Base-by-base conservation (phyloP, 371 early-diverging fungal genomes). In the Mucor sp. region DNA sequence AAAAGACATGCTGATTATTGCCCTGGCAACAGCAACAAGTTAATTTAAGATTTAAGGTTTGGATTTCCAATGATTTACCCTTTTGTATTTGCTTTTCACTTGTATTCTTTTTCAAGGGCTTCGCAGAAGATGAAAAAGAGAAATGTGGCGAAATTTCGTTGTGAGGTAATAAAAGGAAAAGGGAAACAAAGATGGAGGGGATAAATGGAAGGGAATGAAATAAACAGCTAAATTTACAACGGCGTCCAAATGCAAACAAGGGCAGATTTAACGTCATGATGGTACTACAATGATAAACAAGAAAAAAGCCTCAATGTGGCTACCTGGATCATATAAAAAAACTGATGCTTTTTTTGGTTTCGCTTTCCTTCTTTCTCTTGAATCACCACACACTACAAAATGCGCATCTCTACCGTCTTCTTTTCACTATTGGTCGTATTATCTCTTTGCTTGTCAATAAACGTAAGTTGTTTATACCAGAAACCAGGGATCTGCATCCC, bases 1-100 rank as follows among this genome's bases (percentile, higher is more conserved):
- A 57, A 71, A 71, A 30, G 71, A 71, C 71, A 71, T 70, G 50
- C 28, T 35, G 35, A 8, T 48, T 48, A 21, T 50, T 50, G 50
- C 50, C 25, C 50, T 50, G 50, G 47, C n/a, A 21, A 47, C 21
- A 21, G 17, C 30, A 30, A 30, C 30, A 30, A 30, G 47, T 47
- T 21, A 47, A 47, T 5, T 47, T 9, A 47, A 19, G 19, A 44
- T 19, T 44, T 44, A 44, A 44, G 19, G 44, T 44, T 44, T 19
- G 30, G 6, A 8, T 5, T 44, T 7, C 17, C 8, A n/a, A 0
- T 6, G 0, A 19, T 44, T 50, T 50, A 50, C 50, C 25, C 50
- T 50, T 7, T 21, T 23, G 21, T 4, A 25, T 50, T 21, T 23
- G 21, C 12, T 50, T 50, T 21, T 19, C 50, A 50, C 50, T 50